phyloP scores from a whole-genome alignment of 176 grass and related monocot genomes.

The Alopecurus myosuroides region DNA sequence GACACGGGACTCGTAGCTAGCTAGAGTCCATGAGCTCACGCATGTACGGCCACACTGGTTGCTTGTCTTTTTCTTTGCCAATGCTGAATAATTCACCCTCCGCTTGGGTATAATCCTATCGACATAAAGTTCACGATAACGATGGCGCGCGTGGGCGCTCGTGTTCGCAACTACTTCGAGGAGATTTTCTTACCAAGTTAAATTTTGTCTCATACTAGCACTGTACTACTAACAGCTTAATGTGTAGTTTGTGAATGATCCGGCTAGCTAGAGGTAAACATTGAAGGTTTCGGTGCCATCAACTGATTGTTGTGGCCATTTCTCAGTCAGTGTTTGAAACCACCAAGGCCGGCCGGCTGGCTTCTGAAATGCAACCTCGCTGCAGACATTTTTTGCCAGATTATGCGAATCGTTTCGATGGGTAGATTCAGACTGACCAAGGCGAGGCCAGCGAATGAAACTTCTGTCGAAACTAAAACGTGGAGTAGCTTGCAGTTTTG shows the following conservation, averaged over 20 bases:
- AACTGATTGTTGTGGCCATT: background rate
- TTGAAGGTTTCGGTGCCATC: background rate
- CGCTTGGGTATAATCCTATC: background rate
- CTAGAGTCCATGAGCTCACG: background rate
- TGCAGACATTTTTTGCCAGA: background rate
- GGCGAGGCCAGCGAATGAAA: background rate
- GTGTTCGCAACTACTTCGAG: background rate
- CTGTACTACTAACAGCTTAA: background rate
- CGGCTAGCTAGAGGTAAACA: background rate
- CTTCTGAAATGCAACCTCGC: background rate
- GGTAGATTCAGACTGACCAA: background rate
- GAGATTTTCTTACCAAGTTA: too few species aligned
- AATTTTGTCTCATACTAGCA: background rate
- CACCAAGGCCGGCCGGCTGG: background rate
- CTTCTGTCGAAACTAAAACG: background rate
- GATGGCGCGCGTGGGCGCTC: background rate
- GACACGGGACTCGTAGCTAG: background rate
- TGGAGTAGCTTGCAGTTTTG: background rate
- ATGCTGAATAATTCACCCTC: background rate
- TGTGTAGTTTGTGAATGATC: background rate
- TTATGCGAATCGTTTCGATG: background rate
- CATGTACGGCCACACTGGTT: background rate
- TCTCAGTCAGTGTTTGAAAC: background rate
- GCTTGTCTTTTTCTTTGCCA: background rate
- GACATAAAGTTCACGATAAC: slow-evolving; percentile 13